phyloP scores from a whole-genome alignment of 2,329 filamentous ascomycete genomes.

The Amauroascus niger region DNA sequence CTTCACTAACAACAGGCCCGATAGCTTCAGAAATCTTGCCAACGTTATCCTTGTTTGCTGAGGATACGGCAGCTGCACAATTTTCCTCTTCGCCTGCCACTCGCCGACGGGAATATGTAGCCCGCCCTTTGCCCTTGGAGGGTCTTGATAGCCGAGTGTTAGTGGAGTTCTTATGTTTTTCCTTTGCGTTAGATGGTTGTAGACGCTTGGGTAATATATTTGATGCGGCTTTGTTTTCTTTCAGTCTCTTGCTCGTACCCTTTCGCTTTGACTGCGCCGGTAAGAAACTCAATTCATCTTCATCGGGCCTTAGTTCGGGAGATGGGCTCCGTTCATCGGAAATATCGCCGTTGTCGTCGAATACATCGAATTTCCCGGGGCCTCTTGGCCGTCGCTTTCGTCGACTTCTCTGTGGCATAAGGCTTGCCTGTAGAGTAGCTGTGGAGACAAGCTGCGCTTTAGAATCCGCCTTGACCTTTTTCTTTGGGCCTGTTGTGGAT shows the following conservation, averaged over 20 bases:
- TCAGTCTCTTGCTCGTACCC: slow-evolving; percentile 18
- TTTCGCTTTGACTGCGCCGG: slow-evolving; percentile 20
- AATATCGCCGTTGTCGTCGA: slow-evolving; percentile 7
- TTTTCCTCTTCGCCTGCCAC: not conserved
- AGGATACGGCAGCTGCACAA: not conserved
- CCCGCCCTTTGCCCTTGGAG: not conserved
- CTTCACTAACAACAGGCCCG: slow-evolving; percentile 24
- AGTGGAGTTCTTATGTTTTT: slow-evolving; percentile 9
- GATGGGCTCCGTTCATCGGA: not conserved
- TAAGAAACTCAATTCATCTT: slow-evolving; percentile 31
- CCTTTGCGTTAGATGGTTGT: slow-evolving; percentile 16
- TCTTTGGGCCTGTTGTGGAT: not conserved
- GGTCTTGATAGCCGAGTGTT: not conserved
- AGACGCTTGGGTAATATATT: slow-evolving; percentile 4
- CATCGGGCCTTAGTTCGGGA: slow-evolving; percentile 21
- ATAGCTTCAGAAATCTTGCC: slow-evolving; percentile 9
- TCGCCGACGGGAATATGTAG: slow-evolving; percentile 10
- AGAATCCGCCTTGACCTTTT: not conserved
- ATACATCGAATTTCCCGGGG: slow-evolving; percentile 12
- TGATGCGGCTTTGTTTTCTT: slow-evolving; percentile 16
- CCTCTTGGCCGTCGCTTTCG: slow-evolving; percentile 19
- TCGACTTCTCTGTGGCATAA: slow-evolving; percentile 30
- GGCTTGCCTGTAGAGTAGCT: slow-evolving; percentile 28
- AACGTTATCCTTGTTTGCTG: not conserved
- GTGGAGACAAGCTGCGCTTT: slow-evolving; percentile 24